Evolutionary conservation across 768 basidiomycete species (phyloP).

Genomic region (Suillus discolor): DNA sequence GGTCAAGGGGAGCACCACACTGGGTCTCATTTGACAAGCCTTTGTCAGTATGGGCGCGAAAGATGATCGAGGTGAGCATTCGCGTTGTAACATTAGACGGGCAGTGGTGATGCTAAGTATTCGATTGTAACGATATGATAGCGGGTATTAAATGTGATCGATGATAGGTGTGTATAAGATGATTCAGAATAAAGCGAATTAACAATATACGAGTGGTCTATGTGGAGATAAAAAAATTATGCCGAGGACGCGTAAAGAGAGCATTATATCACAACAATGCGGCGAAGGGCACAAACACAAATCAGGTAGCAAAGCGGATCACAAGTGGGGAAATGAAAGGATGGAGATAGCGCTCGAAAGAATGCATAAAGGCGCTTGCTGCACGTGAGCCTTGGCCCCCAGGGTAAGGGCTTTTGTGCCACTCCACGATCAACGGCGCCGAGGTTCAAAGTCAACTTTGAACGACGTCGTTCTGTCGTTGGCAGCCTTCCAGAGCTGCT

Average conservation of each 20-base stretch:
- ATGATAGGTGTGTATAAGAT: slow-evolving; percentile 29
- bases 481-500: slow-evolving; percentile 71
- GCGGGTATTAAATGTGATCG: slow-evolving; percentile 31
- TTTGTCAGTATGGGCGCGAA: neutral
- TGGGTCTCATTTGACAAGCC: neutral
- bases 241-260: slow-evolving; percentile 37
- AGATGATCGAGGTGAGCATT: neutral
- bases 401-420: slow-evolving; percentile 17
- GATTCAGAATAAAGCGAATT: slow-evolving; percentile 31
- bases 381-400: slow-evolving; percentile 21
- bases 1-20: neutral
- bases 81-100: slow-evolving; percentile 6
- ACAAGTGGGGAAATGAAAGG: slow-evolving; percentile 23
- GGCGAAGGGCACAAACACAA: slow-evolving; percentile 20
- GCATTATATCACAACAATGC: slow-evolving; percentile 44
- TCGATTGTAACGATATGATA: slow-evolving; percentile 27
- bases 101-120: slow-evolving; percentile 19
- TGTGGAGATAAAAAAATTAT: slow-evolving; percentile 32
- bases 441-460: slow-evolving; percentile 67
- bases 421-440: slow-evolving; percentile 33
- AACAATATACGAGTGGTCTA: slow-evolving; percentile 33
- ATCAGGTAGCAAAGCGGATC: slow-evolving; percentile 28
- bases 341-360: slow-evolving; percentile 14
- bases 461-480: slow-evolving; percentile 70
- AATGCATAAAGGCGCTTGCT: slow-evolving; percentile 14